Evolutionary conservation across 495 filamentous ascomycete genomes (phyloP), one percentile per base, ranked within the genome.

Genomic region (Penicillium robsamsonii): DNA sequence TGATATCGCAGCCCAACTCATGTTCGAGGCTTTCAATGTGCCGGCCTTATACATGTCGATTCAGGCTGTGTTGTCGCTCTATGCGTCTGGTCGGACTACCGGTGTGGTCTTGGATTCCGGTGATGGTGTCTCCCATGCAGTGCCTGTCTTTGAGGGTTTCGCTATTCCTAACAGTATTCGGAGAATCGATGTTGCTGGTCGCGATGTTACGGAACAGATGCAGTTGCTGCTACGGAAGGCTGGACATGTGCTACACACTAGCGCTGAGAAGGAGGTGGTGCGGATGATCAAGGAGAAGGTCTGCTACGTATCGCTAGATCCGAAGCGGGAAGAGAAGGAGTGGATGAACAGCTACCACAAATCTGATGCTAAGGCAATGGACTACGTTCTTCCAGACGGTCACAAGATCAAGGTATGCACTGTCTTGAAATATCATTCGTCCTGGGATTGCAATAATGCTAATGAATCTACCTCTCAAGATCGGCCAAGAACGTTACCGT

Each of bases 21-120:
- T 99, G 59, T 99, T 99, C 75, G 94, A 99, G 75, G 96, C 92
- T 24, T 97, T 97, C 81, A 99, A 97, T 66, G 92, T 97, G 2
- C 94, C 94, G 3, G 95, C 94, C 0, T 79, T 99, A 42, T 96
- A 96, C 77, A 94, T 89, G 20, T 96, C 92, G 5, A 96, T 99
- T 53, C 94, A 99, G 78, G 94, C 94, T 3, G 91, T 97, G 17
- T 83, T 99, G 38, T 97, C 95, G 10, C 81, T 99, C 5, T 99
- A 97, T 75, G 92, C 94, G 33, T 96, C 91, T 31, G 94, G 94
- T 15, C 88, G 94, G 61, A 99, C 94, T 3, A 99, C 95, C 1
- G 94, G 94, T 61, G 90, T 97, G 57, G 94, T 99, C 0, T 76
- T 99, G 35, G 95, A 99, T 67, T 87, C 91, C 11, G 95, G 94